A percentile compares a stretch with the other conserved stretches of the same genome.
These are phyloP conservation scores for Penicillium psychrosexuale DNA, from an alignment of 2,329 filamentous ascomycete genomes.

Conservation along the genomic window DNA sequence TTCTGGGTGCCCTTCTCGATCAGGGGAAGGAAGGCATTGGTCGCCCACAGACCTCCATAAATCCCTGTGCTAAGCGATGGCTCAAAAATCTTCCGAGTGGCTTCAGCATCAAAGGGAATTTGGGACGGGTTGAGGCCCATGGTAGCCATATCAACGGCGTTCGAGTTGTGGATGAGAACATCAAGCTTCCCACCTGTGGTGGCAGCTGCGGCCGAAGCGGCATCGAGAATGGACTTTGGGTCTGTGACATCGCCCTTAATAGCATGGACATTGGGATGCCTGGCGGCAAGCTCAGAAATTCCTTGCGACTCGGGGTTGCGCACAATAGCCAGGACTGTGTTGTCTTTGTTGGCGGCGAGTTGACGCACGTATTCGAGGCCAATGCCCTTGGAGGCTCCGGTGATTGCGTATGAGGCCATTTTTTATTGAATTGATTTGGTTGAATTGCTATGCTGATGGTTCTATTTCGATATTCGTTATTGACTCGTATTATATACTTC, in stretches of 20 bases:
- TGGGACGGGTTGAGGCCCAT: not conserved
- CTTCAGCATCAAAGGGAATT: not conserved
- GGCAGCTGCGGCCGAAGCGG: not conserved
- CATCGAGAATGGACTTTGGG: not conserved
- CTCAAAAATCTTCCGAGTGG: not conserved
- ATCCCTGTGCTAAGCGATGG: not conserved
- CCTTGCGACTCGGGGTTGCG: not conserved
- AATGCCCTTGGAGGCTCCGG: not conserved
- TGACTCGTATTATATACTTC: not conserved
- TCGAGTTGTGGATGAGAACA: not conserved
- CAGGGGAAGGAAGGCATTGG: not conserved
- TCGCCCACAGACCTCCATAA: not conserved
- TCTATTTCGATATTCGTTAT: not conserved
- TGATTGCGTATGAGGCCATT: not conserved
- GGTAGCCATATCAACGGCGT: not conserved
- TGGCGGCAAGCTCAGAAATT: not conserved
- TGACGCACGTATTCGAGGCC: not conserved
- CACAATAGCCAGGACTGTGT: not conserved
- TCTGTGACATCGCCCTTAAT: not conserved
- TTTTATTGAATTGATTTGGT: not conserved
- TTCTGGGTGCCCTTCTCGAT: not conserved
- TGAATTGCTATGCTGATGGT: not conserved
- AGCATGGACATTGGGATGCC: not conserved
- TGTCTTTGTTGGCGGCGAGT: not conserved
- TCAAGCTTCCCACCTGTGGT: not conserved